Conservation (phyloP, 1,284 basidiomycete genomes). For the Fomitopsis schrenkii region DNA sequence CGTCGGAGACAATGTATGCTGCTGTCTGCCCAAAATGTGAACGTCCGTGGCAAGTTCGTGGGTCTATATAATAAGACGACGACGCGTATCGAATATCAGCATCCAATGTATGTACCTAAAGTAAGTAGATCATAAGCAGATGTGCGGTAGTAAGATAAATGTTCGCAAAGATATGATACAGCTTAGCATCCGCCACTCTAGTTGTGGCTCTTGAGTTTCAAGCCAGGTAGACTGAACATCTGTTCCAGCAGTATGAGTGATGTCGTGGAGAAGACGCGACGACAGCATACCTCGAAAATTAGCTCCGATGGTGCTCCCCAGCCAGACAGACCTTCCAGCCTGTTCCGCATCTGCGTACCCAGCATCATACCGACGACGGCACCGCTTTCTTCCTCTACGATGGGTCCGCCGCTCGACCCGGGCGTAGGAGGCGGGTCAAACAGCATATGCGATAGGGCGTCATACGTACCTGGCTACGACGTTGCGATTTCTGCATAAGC, state of each 20-base stretch:
- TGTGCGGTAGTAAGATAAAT: background rate
- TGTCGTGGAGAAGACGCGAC: background rate
- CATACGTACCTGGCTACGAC: constrained; percentile 63
- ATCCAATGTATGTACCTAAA: background rate
- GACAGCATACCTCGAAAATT: constrained; percentile 53
- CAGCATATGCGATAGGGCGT: constrained; percentile 56
- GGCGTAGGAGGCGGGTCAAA: constrained; percentile 56
- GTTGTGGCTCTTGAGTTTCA: constrained; percentile 20
- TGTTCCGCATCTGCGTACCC: constrained; percentile 56
- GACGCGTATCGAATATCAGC: too few relatives aligned
- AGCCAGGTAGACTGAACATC: constrained; percentile 48
- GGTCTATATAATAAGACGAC: background rate
- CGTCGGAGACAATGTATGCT: too few relatives aligned
- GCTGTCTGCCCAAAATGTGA: too few relatives aligned
- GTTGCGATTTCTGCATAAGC: background rate
- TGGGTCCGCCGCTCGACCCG: constrained; percentile 71
- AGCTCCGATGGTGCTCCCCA: constrained; percentile 70
- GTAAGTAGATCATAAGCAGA: background rate
- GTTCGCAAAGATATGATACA: background rate
- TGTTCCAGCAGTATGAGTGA: constrained; percentile 15
- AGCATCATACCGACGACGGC: constrained; percentile 69
- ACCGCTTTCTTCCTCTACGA: constrained; percentile 60
- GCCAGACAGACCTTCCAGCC: constrained; percentile 54
- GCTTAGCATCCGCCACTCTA: background rate
- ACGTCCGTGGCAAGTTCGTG: too few relatives aligned